Base-by-base conservation (phyloP, 2,329 filamentous ascomycete species). In the Penicillium sclerotiorum region DNA sequence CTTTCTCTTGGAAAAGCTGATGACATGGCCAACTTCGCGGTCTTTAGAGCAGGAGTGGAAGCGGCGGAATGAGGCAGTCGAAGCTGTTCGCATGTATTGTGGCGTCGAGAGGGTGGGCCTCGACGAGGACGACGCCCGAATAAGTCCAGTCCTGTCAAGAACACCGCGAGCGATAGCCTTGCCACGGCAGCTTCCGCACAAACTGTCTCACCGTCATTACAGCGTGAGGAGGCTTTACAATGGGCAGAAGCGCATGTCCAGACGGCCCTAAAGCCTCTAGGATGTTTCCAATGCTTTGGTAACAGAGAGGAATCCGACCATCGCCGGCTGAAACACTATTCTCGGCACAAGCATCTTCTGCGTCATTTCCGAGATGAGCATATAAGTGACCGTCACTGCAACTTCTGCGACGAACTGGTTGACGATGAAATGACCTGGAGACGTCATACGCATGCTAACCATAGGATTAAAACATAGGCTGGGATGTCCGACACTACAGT, bases 1-100 rank as follows among this genome's bases (percentile, higher is more conserved):
- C 9, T 15, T 25, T 17, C 28, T 45, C 11, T 8, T 45, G 20
- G 30, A 25, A 18, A 45, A 36, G 15, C 23, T 45, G 12, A 23
- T 35, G 12, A 45, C 30, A 8, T 45, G n/a, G 42, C 42, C 42
- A 7, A 45, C 32, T 7, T 30, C 43, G 5, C 9, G 8, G 4
- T 46, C 43, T 9, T 17, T 46, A 21, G 43, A 46, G 17, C 21
- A 9, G 7, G 43, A 46, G 35, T 46, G 22, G 43, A 6, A n/a
- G 13, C 33, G 43, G 11, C 33, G 43, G 2, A 39, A 46, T 37
- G 22, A 17, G 8, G 43, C 33, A 37, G 17, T 36, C 8, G 33
- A 27, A 27, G 25, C 25, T 27, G 25, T 27, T 27, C 25, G 25
- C 25, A 27, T 27, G 25, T 27, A 27, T 27, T 27, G 25, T 27